phyloP scores from a whole-genome alignment of 2,329 filamentous ascomycete species.

The Aquanectria penicillioides region DNA sequence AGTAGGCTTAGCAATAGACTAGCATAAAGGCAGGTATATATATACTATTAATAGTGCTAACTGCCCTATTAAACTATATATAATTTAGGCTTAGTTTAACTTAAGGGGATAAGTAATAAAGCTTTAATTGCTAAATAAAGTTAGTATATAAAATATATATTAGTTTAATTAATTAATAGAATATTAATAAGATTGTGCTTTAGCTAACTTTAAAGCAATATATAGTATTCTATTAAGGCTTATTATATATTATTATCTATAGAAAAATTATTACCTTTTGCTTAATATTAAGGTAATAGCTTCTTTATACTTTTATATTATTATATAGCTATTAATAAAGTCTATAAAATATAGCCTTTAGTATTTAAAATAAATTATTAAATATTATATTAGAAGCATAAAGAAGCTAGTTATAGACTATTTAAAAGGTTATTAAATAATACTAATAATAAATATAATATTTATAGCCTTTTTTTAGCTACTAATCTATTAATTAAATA shows the following conservation, averaged over 20 bases:
- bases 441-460: not conserved
- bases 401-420: not conserved
- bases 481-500: not conserved
- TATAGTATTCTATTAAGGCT: not conserved
- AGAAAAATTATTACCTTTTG: not conserved
- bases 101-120: not conserved
- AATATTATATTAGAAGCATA: not conserved
- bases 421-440: not conserved
- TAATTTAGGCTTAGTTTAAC: not conserved
- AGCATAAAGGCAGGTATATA: not conserved
- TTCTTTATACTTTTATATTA: not conserved
- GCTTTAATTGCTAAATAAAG: not conserved
- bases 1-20: not conserved
- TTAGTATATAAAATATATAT: not conserved
- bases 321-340: not conserved
- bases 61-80: not conserved
- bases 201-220: not conserved
- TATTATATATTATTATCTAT: not conserved
- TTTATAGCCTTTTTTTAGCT: not conserved
- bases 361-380: not conserved
- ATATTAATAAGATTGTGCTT: not conserved
- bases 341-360: not conserved
- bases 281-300: not conserved
- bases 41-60: not conserved
- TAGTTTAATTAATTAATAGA: not conserved